phyloP scores from a whole-genome alignment of 805 yeast species.

The Kodamaea restingae region DNA sequence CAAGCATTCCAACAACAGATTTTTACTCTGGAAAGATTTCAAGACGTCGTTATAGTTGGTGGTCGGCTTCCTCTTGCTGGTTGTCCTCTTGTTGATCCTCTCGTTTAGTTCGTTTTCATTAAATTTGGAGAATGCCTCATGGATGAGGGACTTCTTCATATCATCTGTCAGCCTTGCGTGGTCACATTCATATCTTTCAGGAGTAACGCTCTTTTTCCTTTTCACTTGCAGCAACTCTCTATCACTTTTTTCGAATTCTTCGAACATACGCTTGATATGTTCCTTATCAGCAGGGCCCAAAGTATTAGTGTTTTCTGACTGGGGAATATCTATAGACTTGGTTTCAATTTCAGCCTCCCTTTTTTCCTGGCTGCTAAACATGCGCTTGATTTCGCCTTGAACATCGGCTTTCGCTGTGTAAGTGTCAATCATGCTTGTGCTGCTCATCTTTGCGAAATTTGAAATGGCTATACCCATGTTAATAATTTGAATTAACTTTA shows the following conservation, averaged over 20 bases:
- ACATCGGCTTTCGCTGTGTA: constrained; percentile 16
- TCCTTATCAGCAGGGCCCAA: constrained; percentile 2
- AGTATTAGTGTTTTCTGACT: constrained; percentile 7
- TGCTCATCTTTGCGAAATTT: constrained; percentile 46
- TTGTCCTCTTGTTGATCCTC: background rate
- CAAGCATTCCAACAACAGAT: constrained; percentile 15
- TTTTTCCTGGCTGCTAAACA: constrained; percentile 10
- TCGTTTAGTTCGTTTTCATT: background rate
- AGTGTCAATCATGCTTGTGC: constrained; percentile 30
- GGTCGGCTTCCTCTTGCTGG: background rate
- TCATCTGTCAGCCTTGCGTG: background rate
- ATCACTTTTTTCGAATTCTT: constrained; percentile 14
- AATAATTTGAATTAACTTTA: constrained; percentile 40
- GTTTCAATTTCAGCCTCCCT: constrained; percentile 4
- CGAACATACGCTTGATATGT: constrained; percentile 25
- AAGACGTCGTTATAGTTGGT: constrained; percentile 10
- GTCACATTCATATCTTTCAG: too few relatives aligned
- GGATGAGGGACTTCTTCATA: background rate
- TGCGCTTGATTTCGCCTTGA: constrained; percentile 12
- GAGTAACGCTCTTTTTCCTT: background rate
- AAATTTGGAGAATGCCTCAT: constrained; percentile 4
- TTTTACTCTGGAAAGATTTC: constrained; percentile 8
- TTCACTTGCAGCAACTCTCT: background rate
- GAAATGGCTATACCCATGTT: constrained; percentile 51
- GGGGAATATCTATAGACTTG: background rate